Base-by-base conservation (phyloP, 306 rosid genomes). In the Vigna unguiculata region DNA sequence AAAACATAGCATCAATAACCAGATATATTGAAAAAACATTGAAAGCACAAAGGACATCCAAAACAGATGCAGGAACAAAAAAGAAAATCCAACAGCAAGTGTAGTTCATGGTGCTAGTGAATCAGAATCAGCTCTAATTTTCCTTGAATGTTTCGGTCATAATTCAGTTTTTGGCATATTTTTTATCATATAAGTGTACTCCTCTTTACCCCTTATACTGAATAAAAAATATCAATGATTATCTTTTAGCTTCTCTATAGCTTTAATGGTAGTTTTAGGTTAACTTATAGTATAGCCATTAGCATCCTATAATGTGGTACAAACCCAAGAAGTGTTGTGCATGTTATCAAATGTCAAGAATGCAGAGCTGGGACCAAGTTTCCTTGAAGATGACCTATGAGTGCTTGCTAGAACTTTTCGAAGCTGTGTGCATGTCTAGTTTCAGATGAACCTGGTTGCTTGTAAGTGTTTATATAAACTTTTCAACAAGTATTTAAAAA, bases 41-140 rank as follows among this genome's bases (percentile, higher is more conserved):
- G 15, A 53, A 79, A 17, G 38, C 49, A n/a, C 62, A 71, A 5
- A 8, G 38, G 66, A 62, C 16, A 57, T 28, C 4, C 46, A 5
- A 21, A 72, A 60, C 9, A 30, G 43, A 53, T 41, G 61, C 12
- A 46, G 28, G 54, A 43, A 34, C 34, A 3, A 7, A 45, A 43
- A 28, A 28, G 51, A 69, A 51, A 51, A 19, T 46, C 10, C 52
- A 59, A 16, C 48, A 59, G 7, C 59, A 55, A 77, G 75, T 34
- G 24, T 24, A 9, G 5, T 25, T 20, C 52, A 45, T 59, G 45
- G 13, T 43, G 30, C 43, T 28, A 36, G 71, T 19, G 46, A 71
- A 71, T 52, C 77, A 60, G 48, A 72, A 51, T 62, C 25, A 5
- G 32, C 36, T 28, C n/a, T 5, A 64, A 51, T 41, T 69, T 69